Conservation (phyloP, 352 stramenopile genomes). For the Peronospora destructor region DNA sequence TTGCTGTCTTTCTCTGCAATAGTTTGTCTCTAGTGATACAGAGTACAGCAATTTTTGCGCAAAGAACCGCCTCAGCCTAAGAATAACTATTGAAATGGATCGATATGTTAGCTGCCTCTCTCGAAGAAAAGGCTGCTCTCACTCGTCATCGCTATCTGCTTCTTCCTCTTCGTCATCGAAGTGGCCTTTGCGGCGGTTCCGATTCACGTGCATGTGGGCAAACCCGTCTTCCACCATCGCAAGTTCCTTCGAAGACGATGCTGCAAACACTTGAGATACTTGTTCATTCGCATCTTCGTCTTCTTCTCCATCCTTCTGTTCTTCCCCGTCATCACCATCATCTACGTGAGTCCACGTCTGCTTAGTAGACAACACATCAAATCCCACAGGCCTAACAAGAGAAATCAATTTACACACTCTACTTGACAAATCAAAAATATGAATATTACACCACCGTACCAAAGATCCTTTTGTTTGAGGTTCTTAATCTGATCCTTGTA, state of each 20-base stretch:
- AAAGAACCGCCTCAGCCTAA: slow-evolving; percentile 13
- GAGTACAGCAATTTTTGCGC: too few relatives aligned
- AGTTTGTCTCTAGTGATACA: too few relatives aligned
- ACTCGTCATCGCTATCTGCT: slow-evolving; percentile 38
- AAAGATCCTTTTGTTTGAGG: slow-evolving; percentile 90
- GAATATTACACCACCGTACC: slow-evolving; percentile 35
- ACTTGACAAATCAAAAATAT: not conserved
- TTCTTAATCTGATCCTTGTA: slow-evolving; percentile 99
- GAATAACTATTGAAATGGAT: slow-evolving; percentile 32
- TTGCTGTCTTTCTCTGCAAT: too few relatives aligned
- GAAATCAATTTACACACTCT: slow-evolving; percentile 26
- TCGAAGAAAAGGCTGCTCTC: slow-evolving; percentile 1
- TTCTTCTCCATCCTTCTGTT: slow-evolving; percentile 16
- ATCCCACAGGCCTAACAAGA: slow-evolving; percentile 43
- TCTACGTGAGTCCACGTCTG: slow-evolving; percentile 9
- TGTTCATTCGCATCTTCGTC: slow-evolving; percentile 13
- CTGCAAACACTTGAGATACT: slow-evolving; percentile 3
- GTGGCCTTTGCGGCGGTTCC: slow-evolving; percentile 68
- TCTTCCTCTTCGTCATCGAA: slow-evolving; percentile 71
- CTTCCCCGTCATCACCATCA: slow-evolving; percentile 10
- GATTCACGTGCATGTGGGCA: slow-evolving; percentile 59
- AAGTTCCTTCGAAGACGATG: slow-evolving; percentile 35
- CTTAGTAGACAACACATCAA: slow-evolving; percentile 27
- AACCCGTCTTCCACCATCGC: slow-evolving; percentile 48
- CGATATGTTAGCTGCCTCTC: slow-evolving; percentile 2